Evolutionary conservation across 148 eudicot genomes (phyloP).

Genomic region (Vaccinium macrocarpon): DNA sequence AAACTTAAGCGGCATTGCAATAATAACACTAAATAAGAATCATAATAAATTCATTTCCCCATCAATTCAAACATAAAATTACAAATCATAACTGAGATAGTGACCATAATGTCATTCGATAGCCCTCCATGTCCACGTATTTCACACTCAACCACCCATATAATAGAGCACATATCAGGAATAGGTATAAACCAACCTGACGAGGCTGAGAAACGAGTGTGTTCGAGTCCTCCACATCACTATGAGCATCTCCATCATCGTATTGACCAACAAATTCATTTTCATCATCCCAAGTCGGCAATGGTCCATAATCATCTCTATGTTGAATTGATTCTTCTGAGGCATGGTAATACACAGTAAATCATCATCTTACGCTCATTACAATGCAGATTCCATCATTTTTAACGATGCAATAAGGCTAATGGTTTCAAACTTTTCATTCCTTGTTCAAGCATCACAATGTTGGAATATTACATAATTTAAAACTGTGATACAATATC

Average conservation of each 20-base stretch:
- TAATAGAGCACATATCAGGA: background rate
- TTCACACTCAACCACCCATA: background rate
- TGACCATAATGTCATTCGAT: background rate
- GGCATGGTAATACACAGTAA: background rate
- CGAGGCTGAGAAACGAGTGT: constrained; percentile 89
- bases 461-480: background rate
- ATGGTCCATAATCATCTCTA: constrained; percentile 40
- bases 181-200: constrained; percentile 53
- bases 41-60: background rate
- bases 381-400: constrained; percentile 13
- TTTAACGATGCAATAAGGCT: background rate
- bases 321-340: constrained; percentile 36
- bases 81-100: background rate
- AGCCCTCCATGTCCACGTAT: background rate
- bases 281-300: constrained; percentile 73
- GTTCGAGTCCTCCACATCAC: constrained; percentile 69
- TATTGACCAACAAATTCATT: constrained; percentile 49
- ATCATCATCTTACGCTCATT: constrained; percentile 2
- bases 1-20: no score
- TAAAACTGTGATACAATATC: background rate
- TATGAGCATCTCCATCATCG: constrained; percentile 64
- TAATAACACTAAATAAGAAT: background rate
- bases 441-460: background rate
- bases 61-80: background rate
- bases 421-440: background rate